phyloP scores from a whole-genome alignment of 345 rosid species.

The Corchorus capsularis region DNA sequence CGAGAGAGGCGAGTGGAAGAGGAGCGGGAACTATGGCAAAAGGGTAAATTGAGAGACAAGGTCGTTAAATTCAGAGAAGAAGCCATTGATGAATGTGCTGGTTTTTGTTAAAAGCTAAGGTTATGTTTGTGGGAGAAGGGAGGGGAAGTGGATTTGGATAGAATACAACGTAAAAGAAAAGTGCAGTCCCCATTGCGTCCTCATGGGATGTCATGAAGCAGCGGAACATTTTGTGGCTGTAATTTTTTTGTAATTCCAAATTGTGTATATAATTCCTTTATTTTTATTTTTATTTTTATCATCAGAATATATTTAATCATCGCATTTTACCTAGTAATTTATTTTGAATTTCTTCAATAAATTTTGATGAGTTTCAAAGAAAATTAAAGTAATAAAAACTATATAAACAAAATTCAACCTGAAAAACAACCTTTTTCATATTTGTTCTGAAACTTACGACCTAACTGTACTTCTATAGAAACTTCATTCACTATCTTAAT shows the following conservation, averaged over 20 bases:
- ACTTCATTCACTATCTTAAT: no score
- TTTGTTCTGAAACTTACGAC: no score
- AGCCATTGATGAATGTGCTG: conserved; percentile 46
- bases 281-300: no score
- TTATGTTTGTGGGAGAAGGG: background rate
- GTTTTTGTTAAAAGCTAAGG: background rate
- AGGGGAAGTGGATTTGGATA: background rate
- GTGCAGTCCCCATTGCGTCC: background rate
- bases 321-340: no score
- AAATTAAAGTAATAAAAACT: no score
- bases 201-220: background rate
- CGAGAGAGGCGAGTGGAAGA: conserved; percentile 33
- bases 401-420: no score
- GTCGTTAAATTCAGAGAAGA: conserved; percentile 47
- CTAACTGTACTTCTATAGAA: no score
- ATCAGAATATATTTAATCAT: no score
- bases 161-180: background rate
- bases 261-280: no score
- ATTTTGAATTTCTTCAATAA: no score
- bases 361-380: no score
- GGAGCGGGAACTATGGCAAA: conserved; percentile 29
- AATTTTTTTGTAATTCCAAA: background rate
- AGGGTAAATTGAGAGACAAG: conserved; percentile 41
- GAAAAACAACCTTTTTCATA: no score
- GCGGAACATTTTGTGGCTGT: background rate